phyloP scores from a whole-genome alignment of 2,329 filamentous ascomycete genomes.

The Emericellopsis atlantica region DNA sequence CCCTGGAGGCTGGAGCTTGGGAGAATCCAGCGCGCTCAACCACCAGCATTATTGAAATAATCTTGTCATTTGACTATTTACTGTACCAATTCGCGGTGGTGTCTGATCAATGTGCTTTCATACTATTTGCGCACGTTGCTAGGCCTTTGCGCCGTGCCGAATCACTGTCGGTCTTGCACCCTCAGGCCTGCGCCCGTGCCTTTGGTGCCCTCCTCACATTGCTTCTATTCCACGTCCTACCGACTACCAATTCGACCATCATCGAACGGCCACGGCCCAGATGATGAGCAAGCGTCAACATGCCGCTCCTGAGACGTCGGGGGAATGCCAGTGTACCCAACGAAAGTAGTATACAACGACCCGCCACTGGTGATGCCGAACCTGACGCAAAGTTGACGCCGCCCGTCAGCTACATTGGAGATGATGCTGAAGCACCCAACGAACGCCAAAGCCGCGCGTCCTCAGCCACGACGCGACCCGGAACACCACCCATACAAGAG shows the following conservation, averaged over 20 bases:
- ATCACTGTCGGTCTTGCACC: too few relatives aligned
- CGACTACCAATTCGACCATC: neutral
- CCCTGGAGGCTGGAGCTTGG: too few relatives aligned
- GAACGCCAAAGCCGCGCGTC: conserved; percentile 10
- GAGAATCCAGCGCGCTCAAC: too few relatives aligned
- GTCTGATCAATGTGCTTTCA: neutral
- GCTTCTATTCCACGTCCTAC: too few relatives aligned
- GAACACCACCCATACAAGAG: conserved; percentile 39
- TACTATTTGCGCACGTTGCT: too few relatives aligned
- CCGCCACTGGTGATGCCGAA: conserved; percentile 3
- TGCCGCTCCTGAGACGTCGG: conserved; percentile 51
- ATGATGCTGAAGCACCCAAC: conserved; percentile 4
- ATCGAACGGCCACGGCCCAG: conserved; percentile 10
- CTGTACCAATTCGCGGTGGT: too few relatives aligned
- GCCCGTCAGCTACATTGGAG: neutral
- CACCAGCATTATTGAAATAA: too few relatives aligned
- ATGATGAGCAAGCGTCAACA: conserved; percentile 29
- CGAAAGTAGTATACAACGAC: conserved; percentile 44
- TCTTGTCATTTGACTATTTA: too few relatives aligned
- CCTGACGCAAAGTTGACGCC: neutral
- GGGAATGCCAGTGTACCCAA: conserved; percentile 37
- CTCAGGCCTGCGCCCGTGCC: too few relatives aligned
- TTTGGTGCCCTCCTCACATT: too few relatives aligned
- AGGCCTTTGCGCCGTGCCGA: too few relatives aligned
- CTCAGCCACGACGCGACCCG: conserved; percentile 19